phyloP scores from a whole-genome alignment of 208 protist genomes.

The Leishmania arabica region DNA sequence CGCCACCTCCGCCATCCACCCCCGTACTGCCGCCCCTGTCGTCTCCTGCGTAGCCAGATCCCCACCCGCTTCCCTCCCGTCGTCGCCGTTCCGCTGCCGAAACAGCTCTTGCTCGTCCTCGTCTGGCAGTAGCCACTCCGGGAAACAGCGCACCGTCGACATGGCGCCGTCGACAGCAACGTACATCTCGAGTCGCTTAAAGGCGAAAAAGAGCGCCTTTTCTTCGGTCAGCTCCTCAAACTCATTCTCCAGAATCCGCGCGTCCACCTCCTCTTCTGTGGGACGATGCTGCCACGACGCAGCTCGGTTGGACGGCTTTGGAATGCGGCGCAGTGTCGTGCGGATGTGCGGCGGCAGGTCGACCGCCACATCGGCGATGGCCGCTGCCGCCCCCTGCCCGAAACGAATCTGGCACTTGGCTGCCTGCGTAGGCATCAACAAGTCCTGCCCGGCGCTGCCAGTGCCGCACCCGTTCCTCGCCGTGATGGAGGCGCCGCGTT shows the following conservation, averaged over 20 bases:
- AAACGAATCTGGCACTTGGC: constrained; percentile 66
- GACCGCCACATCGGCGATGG: constrained; percentile 72
- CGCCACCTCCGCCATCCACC: constrained; percentile 26
- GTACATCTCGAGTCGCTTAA: constrained; percentile 77
- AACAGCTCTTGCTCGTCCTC: constrained; percentile 55
- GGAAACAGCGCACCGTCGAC: constrained; percentile 62
- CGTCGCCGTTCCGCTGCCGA: constrained; percentile 13
- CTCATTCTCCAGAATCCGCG: constrained; percentile 70
- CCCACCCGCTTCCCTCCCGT: background rate
- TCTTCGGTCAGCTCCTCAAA: constrained; percentile 80
- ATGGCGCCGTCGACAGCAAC: constrained; percentile 72
- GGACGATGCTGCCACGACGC: constrained; percentile 75
- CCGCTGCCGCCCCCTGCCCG: constrained; percentile 33
- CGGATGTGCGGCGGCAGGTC: constrained; percentile 59
- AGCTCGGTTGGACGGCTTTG: constrained; percentile 41
- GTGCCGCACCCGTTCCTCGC: background rate
- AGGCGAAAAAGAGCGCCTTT: constrained; percentile 78
- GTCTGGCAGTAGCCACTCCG: constrained; percentile 50
- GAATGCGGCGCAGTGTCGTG: constrained; percentile 71
- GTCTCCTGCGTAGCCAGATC: background rate
- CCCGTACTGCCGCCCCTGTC: constrained; percentile 3
- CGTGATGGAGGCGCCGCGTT: constrained; percentile 13
- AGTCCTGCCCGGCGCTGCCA: constrained; percentile 9
- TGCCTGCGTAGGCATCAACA: constrained; percentile 35
- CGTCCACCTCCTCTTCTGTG: constrained; percentile 60